Evolutionary conservation across 2,329 filamentous ascomycete species (phyloP), one percentile per base, ranked within the genome.

Genomic region (Talaromyces sp.): DNA sequence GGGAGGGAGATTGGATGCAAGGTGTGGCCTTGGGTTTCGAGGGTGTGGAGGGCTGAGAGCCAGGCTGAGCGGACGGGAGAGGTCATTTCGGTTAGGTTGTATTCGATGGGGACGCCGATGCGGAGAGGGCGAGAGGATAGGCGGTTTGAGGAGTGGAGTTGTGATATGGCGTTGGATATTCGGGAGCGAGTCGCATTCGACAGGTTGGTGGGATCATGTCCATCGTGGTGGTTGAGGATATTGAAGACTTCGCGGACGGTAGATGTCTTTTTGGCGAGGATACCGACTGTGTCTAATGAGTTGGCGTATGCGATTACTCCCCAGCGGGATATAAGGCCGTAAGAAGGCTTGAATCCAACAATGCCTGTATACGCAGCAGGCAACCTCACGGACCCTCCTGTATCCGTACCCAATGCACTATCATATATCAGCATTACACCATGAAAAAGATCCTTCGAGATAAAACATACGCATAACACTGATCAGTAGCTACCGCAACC

Each of bases 271-370:
- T 75, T 79, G 0, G 88, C 88, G 51, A 97, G 70, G 3, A 97
- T 83, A 0, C 93, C 93, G 8, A 97, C 92, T 0, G 93, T 97
- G 74, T 97, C 93, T 8, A 97, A 81, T 1, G 92, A 96, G 76
- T 97, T 97, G 8, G 93, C 93, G 75, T 97, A 97, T 15, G 92
- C 90, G 59, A 97, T 87, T 2, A 97, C 91, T 1, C 93, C 93
- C 82, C 89, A 92, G 66, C 93, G 85, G 53, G 92, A 96, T 34
- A 97, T 77, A 79, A 94, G 85, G 17, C 93, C 93, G 74, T 97
- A 97, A 31, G 91, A 95, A 1, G 93, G 93, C 77, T 97, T 97
- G 78, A 93, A 96, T 0, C 93, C 93, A 17, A 94, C 84, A 0
- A 89, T 85, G 3, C 91, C 91, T 8, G 90, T 93, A 75, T 96